A percentile compares a stretch with the other conserved stretches of the same genome.
Conservation (phyloP, 305 asterid species). For the Fraxinus angustifolia region DNA sequence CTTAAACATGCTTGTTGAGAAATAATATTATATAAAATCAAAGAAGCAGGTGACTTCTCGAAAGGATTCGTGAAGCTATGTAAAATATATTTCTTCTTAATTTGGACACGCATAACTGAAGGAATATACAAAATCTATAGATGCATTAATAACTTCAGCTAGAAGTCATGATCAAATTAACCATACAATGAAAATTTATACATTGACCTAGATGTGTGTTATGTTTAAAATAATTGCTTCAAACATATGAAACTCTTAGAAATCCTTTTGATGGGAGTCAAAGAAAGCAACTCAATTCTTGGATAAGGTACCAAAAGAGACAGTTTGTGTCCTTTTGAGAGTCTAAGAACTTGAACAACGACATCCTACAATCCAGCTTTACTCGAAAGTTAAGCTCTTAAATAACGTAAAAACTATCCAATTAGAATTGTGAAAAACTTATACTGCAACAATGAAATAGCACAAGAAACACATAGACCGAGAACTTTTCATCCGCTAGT, state of each 20-base stretch:
- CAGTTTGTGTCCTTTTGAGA: not conserved
- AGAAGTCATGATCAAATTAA: not conserved
- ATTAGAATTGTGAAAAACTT: not conserved
- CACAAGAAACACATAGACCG: not conserved
- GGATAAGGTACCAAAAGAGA: slow-evolving; percentile 12
- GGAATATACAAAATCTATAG: not conserved
- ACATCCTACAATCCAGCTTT: not conserved
- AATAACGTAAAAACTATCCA: not conserved
- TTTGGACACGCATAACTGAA: slow-evolving; percentile 10
- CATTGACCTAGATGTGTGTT: slow-evolving; percentile 1
- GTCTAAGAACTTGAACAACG: not conserved
- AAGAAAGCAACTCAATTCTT: not conserved
- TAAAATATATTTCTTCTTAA: not conserved
- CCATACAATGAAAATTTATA: not conserved
- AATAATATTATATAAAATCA: not conserved
- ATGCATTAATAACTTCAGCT: not conserved
- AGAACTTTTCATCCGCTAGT: not conserved
- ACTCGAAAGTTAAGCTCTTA: not conserved
- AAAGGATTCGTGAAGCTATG: not conserved
- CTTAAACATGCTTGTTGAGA: slow-evolving; percentile 8
- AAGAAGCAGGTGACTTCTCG: not conserved
- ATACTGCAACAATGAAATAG: not conserved
- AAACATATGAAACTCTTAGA: not conserved
- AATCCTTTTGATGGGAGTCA: not conserved
- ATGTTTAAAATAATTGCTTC: not conserved